These are phyloP conservation scores for Anethum foeniculum DNA, from an alignment of 140 eudicot species.

Conservation along the genomic window DNA sequence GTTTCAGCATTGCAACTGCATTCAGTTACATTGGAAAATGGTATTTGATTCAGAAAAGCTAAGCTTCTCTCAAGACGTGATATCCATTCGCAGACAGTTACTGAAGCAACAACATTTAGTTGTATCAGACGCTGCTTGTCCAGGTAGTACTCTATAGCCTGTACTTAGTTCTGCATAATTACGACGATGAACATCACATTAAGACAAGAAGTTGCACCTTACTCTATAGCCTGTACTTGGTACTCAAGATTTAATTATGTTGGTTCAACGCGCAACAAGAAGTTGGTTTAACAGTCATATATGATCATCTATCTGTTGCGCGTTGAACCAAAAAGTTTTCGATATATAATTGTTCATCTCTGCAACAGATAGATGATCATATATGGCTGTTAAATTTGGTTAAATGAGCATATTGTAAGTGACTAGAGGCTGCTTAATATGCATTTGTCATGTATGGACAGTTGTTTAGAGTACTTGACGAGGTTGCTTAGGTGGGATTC, in stretches of 20 bases:
- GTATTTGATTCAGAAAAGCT: neutral
- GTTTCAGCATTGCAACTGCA: slow-evolving; percentile 4
- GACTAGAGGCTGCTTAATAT: neutral
- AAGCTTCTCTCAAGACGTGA: neutral
- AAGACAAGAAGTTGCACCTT: too few relatives aligned
- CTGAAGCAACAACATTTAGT: neutral
- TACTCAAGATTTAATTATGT: too few relatives aligned
- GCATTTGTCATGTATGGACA: neutral
- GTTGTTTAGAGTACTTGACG: neutral
- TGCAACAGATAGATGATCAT: neutral
- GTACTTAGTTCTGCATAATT: too few relatives aligned
- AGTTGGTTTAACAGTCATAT: too few relatives aligned
- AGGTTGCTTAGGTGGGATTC: neutral
- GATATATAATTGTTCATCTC: too few relatives aligned
- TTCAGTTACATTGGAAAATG: neutral
- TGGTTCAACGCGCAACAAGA: too few relatives aligned
- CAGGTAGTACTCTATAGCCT: too few relatives aligned
- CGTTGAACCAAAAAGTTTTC: too few relatives aligned
- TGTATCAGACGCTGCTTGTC: too few relatives aligned
- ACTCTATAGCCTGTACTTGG: too few relatives aligned
- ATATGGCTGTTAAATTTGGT: neutral
- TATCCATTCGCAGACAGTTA: neutral
- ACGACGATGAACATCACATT: neutral
- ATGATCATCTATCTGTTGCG: too few relatives aligned
- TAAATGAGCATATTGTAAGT: neutral